Percentiles rank a stretch among this genome's conserved stretches.
Evolutionary conservation across 345 rosid species (phyloP).

Genomic region (Gossypium ekmanianum): DNA sequence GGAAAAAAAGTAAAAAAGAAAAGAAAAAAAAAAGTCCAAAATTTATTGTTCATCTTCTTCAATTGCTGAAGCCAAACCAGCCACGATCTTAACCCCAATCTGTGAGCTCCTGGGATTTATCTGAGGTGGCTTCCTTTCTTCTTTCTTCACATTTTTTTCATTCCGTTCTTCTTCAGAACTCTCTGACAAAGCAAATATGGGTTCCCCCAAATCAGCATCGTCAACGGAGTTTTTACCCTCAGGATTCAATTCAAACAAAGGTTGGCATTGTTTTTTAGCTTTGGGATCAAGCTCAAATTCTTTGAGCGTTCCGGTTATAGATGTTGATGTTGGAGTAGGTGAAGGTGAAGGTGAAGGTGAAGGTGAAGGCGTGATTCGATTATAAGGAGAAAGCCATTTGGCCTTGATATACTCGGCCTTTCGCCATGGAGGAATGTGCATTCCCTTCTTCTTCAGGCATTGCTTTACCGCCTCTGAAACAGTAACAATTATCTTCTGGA

Average conservation of each 20-base stretch:
- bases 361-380: conserved; percentile 17
- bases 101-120: conserved; percentile 41
- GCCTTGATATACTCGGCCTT: conserved; percentile 75
- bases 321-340: neutral
- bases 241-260: conserved; percentile 9
- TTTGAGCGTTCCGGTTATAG: neutral
- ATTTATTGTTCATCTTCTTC: conserved; percentile 27
- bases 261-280: conserved; percentile 15
- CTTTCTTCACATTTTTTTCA: conserved; percentile 21
- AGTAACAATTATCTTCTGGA: conserved; percentile 54
- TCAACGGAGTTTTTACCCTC: conserved; percentile 14
- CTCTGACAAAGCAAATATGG: conserved; percentile 26
- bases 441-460: conserved; percentile 87
- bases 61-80: conserved; percentile 57
- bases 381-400: conserved; percentile 71
- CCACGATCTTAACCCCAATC: conserved; percentile 42
- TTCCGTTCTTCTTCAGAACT: conserved; percentile 25
- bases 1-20: neutral
- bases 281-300: conserved; percentile 4
- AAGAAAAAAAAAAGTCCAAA: conserved; percentile 4
- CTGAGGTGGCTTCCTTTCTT: conserved; percentile 42
- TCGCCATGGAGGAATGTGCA: conserved; percentile 90
- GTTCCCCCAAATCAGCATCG: conserved; percentile 15
- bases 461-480: conserved; percentile 69
- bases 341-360: neutral